Evolutionary conservation across 257 asterid genomes (phyloP), one percentile per base, ranked within the genome.

Genomic region (Lycium ferocissimum): DNA sequence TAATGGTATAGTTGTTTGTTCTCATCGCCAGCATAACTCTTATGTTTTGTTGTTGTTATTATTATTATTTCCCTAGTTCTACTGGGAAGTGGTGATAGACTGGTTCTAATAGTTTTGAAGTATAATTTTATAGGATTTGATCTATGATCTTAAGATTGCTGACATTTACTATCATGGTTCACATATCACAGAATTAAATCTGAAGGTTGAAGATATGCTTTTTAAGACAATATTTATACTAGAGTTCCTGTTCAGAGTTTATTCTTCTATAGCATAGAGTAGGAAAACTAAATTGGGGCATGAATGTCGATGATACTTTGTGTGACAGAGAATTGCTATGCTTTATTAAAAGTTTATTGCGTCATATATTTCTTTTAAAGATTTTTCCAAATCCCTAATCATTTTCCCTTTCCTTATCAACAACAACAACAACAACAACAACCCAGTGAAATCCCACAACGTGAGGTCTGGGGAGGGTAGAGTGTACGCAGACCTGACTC

Each of bases 41-140:
- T 38, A 70, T 70, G 54, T 40, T 38, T 11, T 17, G 79, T 13
- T 67, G 26, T 66, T 13, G 78, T 70, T 40, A 13, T 40, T 40
- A 4, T 71, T 40, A 71, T 71, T 17, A 71, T 71, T 71, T 40
- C 17, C 56, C n/a, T 65, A 4, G 72, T 40, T 70, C 18, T 71
- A 71, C 56, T 40, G 26, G 56, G 35, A 71, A 40, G 26, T 71
- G 53, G 79, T 40, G 17, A 71, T 71, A 71, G 79, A 40, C 56
- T 40, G 56, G 17, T 71, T 18, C 18, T 2, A 71, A 18, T 71
- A 40, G 56, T 9, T 71, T 5, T 18, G 35, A 18, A 71, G 56
- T 17, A 71, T 15, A 71, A 18, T 71, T 18, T 65, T 71, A 43
- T 40, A 71, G 35, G 79, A 71, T 40, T 71, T 40, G 56, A 71